Conservation (phyloP, 257 asterid species). For the Solanum rostratum region DNA sequence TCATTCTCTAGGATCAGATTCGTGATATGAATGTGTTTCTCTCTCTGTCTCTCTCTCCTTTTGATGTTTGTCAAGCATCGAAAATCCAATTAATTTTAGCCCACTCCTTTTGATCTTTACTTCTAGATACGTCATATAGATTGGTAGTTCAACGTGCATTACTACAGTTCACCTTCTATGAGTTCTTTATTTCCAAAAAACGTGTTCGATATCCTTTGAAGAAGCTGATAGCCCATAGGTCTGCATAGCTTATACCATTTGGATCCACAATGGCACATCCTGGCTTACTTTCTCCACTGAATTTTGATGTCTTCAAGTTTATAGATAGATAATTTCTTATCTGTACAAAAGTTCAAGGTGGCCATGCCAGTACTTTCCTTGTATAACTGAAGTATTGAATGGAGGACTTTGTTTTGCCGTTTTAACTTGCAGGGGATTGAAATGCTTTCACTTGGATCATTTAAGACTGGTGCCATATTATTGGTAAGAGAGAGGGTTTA, state of each 20-base stretch:
- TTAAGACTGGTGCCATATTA: slow-evolving; percentile 93
- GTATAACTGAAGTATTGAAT: neutral
- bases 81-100: neutral
- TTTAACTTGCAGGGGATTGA: slow-evolving; percentile 56
- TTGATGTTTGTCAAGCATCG: neutral
- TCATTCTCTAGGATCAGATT: neutral
- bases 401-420: neutral
- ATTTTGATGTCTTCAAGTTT: neutral
- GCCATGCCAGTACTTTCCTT: neutral
- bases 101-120: neutral
- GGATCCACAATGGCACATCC: neutral
- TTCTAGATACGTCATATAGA: neutral
- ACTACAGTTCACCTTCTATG: neutral
- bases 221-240: neutral
- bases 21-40: neutral
- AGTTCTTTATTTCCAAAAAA: neutral
- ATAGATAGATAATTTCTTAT: neutral
- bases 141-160: neutral
- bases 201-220: neutral
- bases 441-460: slow-evolving; percentile 98
- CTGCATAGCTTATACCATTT: neutral
- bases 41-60: neutral
- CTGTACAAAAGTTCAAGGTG: neutral
- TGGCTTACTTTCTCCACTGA: neutral
- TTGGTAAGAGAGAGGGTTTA: slow-evolving; percentile 40